Base-by-base conservation (phyloP, 2,329 filamentous ascomycete species). In the Colletotrichum gigasporum region DNA sequence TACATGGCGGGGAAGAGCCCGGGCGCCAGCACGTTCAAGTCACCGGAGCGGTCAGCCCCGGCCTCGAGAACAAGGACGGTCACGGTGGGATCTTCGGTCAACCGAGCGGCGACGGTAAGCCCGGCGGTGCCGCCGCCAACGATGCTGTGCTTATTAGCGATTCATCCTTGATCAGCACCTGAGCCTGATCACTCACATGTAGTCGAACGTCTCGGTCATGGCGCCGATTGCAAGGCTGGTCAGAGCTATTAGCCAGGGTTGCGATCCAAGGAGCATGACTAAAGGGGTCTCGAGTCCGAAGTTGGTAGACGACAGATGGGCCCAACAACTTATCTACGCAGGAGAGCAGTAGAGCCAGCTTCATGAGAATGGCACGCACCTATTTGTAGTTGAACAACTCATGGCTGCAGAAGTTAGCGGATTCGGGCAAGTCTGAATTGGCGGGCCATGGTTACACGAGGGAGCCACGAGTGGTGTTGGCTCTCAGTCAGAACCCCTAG, bases 41-140 rank as follows among this genome's bases (percentile, higher is more conserved):
- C 66, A 1, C 44, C 47, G 10, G 59, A 50, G 14, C 47, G 57
- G 44, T 72, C 64, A 12, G 64, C 50, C 4, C 71, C 70, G 12
- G 68, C 69, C 26, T 67, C 63, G 11, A 66, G 44, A 4, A 57
- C 66, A 6, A 66, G 51, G 8, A 64, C 58, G 10, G 48, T 60
- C 20, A 63, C 32, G 3, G 5, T 14, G 10, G 53, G 41, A 8
- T 47, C 32, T 62, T 84, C 80, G 1, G 80, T 79, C 3, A 88
- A 74, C 1, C 82, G 78, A 8, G 80, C 73, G 9, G 82, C 83
- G 7, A 87, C 73, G 2, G 78, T 79, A n/a, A 87, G 75, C 14
- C 85, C 85, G 12, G 83, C 83, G 6, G 83, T 86, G 6, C 85
- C 85, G 34, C 85, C 85, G 30, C 85, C 85, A 20, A 86, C 72